Conservation (phyloP, 148 eudicot genomes). For the Suaeda aralocaspica region DNA sequence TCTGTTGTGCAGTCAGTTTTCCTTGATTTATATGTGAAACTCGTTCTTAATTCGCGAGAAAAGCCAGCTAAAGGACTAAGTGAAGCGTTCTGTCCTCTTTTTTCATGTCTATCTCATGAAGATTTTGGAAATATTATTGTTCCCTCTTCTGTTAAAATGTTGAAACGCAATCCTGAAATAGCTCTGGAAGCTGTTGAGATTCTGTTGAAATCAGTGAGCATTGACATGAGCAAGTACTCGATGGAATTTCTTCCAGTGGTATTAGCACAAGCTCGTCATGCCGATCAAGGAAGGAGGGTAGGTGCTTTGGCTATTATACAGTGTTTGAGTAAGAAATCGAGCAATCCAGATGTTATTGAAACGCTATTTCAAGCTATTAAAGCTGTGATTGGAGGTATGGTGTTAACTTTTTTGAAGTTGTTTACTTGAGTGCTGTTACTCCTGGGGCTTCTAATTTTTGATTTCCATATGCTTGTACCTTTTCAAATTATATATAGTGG, state of each 20-base stretch:
- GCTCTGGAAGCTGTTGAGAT: constrained; percentile 73
- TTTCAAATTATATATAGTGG: neutral
- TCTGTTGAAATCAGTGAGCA: constrained; percentile 60
- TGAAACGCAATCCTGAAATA: constrained; percentile 96
- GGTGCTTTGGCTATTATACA: constrained; percentile 64
- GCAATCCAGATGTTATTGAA: constrained; percentile 86
- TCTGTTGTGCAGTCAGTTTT: constrained; percentile 52
- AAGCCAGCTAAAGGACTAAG: constrained; percentile 63
- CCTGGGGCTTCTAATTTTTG: neutral
- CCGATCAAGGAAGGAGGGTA: constrained; percentile 74
- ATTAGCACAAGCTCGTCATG: constrained; percentile 87
- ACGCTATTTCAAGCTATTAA: constrained; percentile 61
- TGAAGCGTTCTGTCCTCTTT: constrained; percentile 78
- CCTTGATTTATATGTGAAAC: constrained; percentile 75
- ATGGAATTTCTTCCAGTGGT: constrained; percentile 68
- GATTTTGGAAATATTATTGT: constrained; percentile 64
- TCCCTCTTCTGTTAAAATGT: constrained; percentile 87
- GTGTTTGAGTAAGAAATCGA: constrained; percentile 80
- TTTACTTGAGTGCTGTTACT: constrained; percentile 11
- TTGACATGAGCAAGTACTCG: constrained; percentile 88
- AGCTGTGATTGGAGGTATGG: constrained; percentile 80
- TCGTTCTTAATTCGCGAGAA: constrained; percentile 74
- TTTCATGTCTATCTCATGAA: constrained; percentile 67
- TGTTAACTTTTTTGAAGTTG: neutral
- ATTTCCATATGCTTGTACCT: constrained; percentile 8